Evolutionary conservation across 495 filamentous ascomycete species (phyloP), one percentile per base, ranked within the genome.

Genomic region (Penicillium odoratum): DNA sequence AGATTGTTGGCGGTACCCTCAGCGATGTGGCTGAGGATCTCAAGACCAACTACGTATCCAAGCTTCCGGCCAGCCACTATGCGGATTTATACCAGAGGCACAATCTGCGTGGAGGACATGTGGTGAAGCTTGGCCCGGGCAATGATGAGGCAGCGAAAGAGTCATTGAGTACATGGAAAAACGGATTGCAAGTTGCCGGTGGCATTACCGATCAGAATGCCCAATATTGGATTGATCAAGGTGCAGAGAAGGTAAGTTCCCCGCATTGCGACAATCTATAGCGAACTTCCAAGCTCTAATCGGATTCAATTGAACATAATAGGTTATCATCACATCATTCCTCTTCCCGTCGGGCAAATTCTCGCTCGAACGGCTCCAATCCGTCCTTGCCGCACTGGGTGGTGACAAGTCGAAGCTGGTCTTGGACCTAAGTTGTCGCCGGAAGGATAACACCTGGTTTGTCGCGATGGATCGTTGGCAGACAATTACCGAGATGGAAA

Each of bases 391-490:
- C 25, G 82, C 83, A 13, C 81, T 98, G 3, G 87, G 79, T 1
- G 85, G 86, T 34, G 87, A 93, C 69, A 88, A 80, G 62, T 78
- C 80, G 50, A 93, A 91, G 72, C 81, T 98, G 48, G 94, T 98
- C 56, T 90, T 98, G 68, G 94, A 98, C 72, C 81, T 98, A 18
- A 95, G 90, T 67, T 98, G 94, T 66, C 84, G 94, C 44, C 76
- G 84, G 45, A 83, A 85, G 55, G 90, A 81, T 16, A 77, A 83
- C 13, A 82, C 83, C 11, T 98, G 94, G 93, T 88, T 91, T 58
- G 93, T 98, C 30, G 93, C 94, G 42, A 98, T 94, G 91, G 88
- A 98, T 69, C 93, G 95, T 72, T 98, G 94, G 94, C 93, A 97
- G 77, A 93, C 90, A 4, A 86, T 98, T 56, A 98, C 94, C 1